phyloP scores from a whole-genome alignment of 305 asterid species.

The Fraxinus nigra region DNA sequence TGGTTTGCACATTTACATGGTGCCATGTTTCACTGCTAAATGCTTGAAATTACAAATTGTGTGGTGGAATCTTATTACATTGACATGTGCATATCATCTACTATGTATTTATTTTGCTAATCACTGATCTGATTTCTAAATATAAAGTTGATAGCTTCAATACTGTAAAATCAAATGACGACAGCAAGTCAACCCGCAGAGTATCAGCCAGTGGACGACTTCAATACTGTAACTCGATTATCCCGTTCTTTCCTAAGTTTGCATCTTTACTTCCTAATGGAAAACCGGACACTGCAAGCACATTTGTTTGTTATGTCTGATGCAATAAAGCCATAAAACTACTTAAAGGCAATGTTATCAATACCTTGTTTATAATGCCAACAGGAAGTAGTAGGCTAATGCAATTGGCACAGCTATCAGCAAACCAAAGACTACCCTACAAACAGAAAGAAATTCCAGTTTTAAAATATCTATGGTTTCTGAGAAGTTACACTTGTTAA shows the following conservation, averaged over 20 bases:
- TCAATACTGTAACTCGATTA: conserved; percentile 5
- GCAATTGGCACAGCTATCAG: conserved; percentile 67
- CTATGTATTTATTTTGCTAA: conserved; percentile 1
- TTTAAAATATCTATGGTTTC: conserved; percentile 15
- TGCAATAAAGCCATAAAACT: neutral
- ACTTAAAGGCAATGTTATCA: conserved; percentile 3
- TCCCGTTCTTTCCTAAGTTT: neutral
- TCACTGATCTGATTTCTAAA: neutral
- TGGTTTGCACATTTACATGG: neutral
- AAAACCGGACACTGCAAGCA: neutral
- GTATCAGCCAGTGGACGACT: neutral
- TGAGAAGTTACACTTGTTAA: conserved; percentile 5
- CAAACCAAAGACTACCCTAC: conserved; percentile 77
- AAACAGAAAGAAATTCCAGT: conserved; percentile 11
- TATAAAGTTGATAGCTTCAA: neutral
- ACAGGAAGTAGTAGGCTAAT: conserved; percentile 64
- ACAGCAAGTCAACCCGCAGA: neutral
- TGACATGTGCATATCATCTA: neutral
- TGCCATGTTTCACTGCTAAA: neutral
- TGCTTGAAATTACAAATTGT: neutral
- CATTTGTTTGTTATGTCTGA: neutral
- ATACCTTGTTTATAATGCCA: conserved; percentile 45
- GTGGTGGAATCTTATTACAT: neutral
- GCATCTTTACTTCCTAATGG: conserved; percentile 10
- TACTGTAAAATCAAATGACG: conserved; percentile 10